A percentile compares a stretch with the other conserved stretches of the same genome.
These are phyloP conservation scores for Scopulariopsis brevicaulis DNA, from an alignment of 2,329 filamentous ascomycete species.

Conservation along the genomic window DNA sequence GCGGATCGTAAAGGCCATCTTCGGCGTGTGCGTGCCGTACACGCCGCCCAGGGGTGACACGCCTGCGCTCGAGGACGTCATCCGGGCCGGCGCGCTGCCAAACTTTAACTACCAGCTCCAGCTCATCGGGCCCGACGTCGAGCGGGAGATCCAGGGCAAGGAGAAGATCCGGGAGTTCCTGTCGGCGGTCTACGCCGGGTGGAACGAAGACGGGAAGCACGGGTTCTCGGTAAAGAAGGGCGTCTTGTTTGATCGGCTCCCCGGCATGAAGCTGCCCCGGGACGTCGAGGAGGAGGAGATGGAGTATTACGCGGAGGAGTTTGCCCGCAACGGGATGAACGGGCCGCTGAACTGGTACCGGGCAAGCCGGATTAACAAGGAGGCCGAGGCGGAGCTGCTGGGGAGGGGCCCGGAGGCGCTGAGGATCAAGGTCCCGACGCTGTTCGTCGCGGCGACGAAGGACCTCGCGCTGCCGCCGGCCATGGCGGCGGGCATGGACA, in stretches of 20 bases:
- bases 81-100: constrained; percentile 40
- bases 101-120: constrained; percentile 82
- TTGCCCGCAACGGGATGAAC: constrained; percentile 58
- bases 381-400: constrained; percentile 57
- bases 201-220: constrained; percentile 38
- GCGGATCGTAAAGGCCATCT: constrained; percentile 59
- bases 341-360: constrained; percentile 89
- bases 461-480: constrained; percentile 64
- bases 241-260: constrained; percentile 50
- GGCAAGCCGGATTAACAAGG: constrained; percentile 57
- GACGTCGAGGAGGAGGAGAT: constrained; percentile 59
- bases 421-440: constrained; percentile 47
- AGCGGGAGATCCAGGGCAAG: constrained; percentile 43
- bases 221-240: constrained; percentile 52
- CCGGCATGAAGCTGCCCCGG: constrained; percentile 41
- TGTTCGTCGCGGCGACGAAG: constrained; percentile 63
- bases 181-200: constrained; percentile 58
- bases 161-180: constrained; percentile 60
- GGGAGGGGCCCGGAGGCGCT: constrained; percentile 32
- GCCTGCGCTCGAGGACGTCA: constrained; percentile 46
- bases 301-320: constrained; percentile 67
- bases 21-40: constrained; percentile 74
- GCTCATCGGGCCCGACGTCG: constrained; percentile 56
- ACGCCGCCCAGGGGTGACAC: constrained; percentile 37
- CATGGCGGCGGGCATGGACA: constrained; percentile 63